A percentile compares a stretch with the other conserved stretches of the same genome.
Evolutionary conservation across 2,329 filamentous ascomycete genomes (phyloP).

Genomic region (Epichloe bromicola): DNA sequence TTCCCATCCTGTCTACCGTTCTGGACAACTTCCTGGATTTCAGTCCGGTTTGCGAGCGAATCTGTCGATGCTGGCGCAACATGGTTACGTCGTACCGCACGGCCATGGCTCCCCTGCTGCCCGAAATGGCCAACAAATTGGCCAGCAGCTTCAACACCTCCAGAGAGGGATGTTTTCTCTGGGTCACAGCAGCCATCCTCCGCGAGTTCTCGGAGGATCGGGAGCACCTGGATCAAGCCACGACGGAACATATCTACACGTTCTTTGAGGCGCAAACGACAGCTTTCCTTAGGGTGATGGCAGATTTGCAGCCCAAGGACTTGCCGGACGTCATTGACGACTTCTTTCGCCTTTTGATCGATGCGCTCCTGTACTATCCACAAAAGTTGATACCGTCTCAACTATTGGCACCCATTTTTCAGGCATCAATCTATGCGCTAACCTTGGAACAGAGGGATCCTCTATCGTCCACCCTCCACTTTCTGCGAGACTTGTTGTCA

Average conservation of each 20-base stretch:
- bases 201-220: conserved; percentile 89
- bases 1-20: conserved; percentile 75
- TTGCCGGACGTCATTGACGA: conserved; percentile 83
- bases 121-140: conserved; percentile 76
- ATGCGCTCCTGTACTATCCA: conserved; percentile 88
- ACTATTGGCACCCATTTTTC: conserved; percentile 70
- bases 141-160: conserved; percentile 74
- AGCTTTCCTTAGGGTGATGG: conserved; percentile 79
- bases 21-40: conserved; percentile 79
- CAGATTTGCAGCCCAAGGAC: conserved; percentile 61
- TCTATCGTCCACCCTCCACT: conserved; percentile 82
- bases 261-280: conserved; percentile 93
- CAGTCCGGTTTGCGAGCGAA: conserved; percentile 77
- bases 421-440: conserved; percentile 75
- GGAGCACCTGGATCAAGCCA: conserved; percentile 70
- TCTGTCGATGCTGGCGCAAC: conserved; percentile 91
- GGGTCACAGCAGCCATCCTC: conserved; percentile 89
- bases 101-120: conserved; percentile 73
- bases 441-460: conserved; percentile 86
- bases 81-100: conserved; percentile 95
- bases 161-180: conserved; percentile 92
- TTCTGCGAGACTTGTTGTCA: conserved; percentile 77
- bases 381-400: conserved; percentile 67
- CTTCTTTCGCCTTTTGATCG: conserved; percentile 86
- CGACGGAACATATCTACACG: conserved; percentile 75